phyloP scores from a whole-genome alignment of 805 yeast species.

The Blastobotrys muscicola region DNA sequence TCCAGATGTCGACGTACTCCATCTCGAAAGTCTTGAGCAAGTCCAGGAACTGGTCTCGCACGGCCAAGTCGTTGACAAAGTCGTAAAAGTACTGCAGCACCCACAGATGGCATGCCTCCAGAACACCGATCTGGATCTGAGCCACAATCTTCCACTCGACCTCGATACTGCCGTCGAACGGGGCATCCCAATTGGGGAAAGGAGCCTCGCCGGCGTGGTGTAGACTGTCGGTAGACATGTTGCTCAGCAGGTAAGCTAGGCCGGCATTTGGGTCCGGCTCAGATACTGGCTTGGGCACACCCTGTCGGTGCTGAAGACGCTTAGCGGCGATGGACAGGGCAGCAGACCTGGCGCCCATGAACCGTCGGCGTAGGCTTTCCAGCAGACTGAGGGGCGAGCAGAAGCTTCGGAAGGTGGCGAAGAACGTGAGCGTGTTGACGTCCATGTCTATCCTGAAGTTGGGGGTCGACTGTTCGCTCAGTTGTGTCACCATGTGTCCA shows the following conservation, averaged over 20 bases:
- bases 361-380: slow-evolving; percentile 45
- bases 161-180: slow-evolving; percentile 22
- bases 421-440: slow-evolving; percentile 54
- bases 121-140: slow-evolving; percentile 71
- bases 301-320: too few relatives aligned
- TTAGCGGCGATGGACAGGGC: slow-evolving; percentile 40
- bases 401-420: slow-evolving; percentile 60
- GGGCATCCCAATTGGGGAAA: slow-evolving; percentile 21
- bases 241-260: too few relatives aligned
- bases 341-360: slow-evolving; percentile 53
- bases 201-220: slow-evolving; percentile 11
- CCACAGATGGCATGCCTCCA: slow-evolving; percentile 65
- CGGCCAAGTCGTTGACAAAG: slow-evolving; percentile 57
- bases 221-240: not conserved
- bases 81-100: slow-evolving; percentile 66
- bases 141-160: slow-evolving; percentile 60
- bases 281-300: too few relatives aligned
- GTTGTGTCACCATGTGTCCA: slow-evolving; percentile 3
- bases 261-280: too few relatives aligned
- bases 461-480: slow-evolving; percentile 4
- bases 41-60: slow-evolving; percentile 52
- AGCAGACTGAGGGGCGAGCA: slow-evolving; percentile 47
- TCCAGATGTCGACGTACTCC: slow-evolving; percentile 37
- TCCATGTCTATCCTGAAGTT: slow-evolving; percentile 53
- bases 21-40: slow-evolving; percentile 58